phyloP scores from a whole-genome alignment of 169 alveolate species.

The Eimeria falciformis region DNA sequence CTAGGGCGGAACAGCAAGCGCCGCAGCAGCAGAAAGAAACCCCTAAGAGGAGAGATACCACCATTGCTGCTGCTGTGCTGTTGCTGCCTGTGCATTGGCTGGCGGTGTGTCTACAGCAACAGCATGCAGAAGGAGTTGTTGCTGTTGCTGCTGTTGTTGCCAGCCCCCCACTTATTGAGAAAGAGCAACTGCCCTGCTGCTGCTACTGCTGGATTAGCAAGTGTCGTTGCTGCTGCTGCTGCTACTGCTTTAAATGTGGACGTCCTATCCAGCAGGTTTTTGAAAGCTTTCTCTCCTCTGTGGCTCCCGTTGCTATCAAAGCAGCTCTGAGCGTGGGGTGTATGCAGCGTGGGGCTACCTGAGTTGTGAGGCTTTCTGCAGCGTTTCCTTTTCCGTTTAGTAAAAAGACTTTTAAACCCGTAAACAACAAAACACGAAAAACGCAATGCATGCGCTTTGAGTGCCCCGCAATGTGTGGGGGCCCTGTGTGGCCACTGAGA shows the following conservation, averaged over 20 bases:
- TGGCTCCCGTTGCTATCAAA: too few species aligned
- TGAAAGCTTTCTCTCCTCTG: too few species aligned
- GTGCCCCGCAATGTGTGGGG: too few species aligned
- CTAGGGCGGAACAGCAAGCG: constrained; percentile 37
- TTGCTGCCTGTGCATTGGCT: constrained; percentile 8
- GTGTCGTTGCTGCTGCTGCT: background rate
- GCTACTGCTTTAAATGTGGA: background rate
- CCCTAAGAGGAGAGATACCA: background rate
- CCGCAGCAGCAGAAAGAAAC: constrained; percentile 34
- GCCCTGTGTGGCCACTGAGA: too few species aligned
- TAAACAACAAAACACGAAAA: too few species aligned
- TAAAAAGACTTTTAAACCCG: too few species aligned
- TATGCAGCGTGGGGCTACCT: too few species aligned
- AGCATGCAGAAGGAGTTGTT: background rate
- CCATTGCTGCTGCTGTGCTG: constrained; percentile 40
- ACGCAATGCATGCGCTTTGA: too few species aligned
- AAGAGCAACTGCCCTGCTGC: background rate
- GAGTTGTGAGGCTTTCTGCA: too few species aligned
- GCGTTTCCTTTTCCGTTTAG: too few species aligned
- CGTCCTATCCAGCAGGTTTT: too few species aligned
- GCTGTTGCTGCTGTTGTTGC: constrained; percentile 31
- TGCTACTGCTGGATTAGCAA: background rate
- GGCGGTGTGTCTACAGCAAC: background rate
- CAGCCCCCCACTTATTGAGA: background rate
- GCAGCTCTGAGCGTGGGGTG: too few species aligned